These are phyloP conservation scores for Lupinus albus DNA, from an alignment of 306 rosid species.

Conservation along the genomic window DNA sequence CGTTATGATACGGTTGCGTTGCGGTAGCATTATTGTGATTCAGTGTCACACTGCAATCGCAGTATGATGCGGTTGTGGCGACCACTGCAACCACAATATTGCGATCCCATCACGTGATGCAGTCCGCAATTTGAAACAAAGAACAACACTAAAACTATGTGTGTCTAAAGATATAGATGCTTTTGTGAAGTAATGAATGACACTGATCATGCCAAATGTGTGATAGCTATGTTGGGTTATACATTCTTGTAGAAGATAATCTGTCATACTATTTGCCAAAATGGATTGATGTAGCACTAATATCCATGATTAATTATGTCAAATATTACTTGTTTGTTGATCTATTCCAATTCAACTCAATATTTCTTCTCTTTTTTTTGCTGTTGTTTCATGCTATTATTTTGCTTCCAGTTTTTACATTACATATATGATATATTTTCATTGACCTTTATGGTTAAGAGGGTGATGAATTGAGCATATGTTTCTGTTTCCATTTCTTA, in stretches of 20 bases:
- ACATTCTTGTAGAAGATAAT: constrained; percentile 10
- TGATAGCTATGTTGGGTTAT: not conserved
- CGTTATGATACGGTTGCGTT: no score
- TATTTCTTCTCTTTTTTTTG: not conserved
- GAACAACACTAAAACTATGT: constrained; percentile 35
- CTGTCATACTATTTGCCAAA: not conserved
- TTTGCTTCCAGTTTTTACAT: not conserved
- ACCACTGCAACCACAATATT: no score
- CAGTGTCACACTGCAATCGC: no score
- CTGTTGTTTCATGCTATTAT: not conserved
- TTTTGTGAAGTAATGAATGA: constrained; percentile 29
- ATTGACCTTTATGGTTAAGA: not conserved
- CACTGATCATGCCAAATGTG: not conserved
- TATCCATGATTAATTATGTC: constrained; percentile 5
- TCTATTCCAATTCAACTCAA: not conserved
- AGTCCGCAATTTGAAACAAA: no score
- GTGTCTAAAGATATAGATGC: constrained; percentile 29
- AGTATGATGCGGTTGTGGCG: no score
- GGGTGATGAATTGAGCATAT: constrained; percentile 3
- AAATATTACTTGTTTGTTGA: not conserved
- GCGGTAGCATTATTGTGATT: no score
- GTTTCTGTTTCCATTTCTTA: constrained; percentile 29
- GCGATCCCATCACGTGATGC: no score
- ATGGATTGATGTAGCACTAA: not conserved
- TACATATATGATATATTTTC: not conserved